phyloP scores from a whole-genome alignment of 441 rosid species.

The Adansonia madagascariensis region DNA sequence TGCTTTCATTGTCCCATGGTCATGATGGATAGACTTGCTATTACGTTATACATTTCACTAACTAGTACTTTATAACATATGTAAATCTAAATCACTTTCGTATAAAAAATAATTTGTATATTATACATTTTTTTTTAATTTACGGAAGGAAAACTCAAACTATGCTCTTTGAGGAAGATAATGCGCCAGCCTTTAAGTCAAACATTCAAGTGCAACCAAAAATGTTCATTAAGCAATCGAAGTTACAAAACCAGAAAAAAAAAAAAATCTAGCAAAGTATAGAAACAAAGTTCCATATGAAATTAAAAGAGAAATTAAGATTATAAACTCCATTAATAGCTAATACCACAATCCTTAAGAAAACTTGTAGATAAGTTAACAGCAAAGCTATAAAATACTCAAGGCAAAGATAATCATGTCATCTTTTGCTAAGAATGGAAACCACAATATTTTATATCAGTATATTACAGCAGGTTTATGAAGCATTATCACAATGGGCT shows the following conservation, averaged over 20 bases:
- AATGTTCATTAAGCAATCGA: neutral
- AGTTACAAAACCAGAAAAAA: neutral
- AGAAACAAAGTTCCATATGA: neutral
- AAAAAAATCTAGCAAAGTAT: neutral
- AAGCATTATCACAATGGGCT: too few species aligned
- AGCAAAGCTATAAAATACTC: too few species aligned
- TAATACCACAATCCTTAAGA: too few species aligned
- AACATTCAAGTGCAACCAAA: neutral
- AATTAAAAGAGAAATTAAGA: neutral
- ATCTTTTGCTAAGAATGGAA: too few species aligned
- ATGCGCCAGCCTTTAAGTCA: neutral
- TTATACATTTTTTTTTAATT: neutral
- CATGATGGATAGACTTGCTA: neutral
- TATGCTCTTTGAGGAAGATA: too few species aligned
- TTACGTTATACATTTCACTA: neutral
- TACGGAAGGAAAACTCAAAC: neutral
- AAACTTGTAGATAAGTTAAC: too few species aligned
- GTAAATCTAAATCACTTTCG: neutral
- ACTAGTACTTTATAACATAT: neutral
- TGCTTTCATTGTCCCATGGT: neutral
- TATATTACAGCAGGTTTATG: too few species aligned
- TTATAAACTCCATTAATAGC: too few species aligned
- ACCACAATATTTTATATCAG: too few species aligned
- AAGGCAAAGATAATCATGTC: too few species aligned
- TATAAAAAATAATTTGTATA: neutral